Evolutionary conservation across 1,284 basidiomycete genomes (phyloP).

Genomic region (Boletus holoroseus): DNA sequence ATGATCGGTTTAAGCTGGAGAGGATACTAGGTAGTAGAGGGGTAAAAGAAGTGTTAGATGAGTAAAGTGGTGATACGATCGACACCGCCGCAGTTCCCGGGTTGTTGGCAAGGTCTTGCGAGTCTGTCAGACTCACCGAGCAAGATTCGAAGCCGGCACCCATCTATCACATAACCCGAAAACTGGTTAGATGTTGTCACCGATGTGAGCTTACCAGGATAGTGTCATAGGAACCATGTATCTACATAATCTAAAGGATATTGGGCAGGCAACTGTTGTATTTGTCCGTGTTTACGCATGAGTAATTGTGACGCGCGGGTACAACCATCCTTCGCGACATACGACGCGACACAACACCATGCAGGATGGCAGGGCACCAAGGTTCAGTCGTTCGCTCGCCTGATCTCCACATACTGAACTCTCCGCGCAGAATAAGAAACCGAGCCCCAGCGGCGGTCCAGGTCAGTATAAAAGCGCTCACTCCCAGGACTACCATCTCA

Average conservation of each 20-base stretch:
- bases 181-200: not conserved
- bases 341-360: conserved; percentile 27
- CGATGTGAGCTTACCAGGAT: no score
- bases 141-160: not conserved
- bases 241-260: no score
- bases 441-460: conserved; percentile 89
- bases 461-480: conserved; percentile 38
- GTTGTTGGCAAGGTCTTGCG: not conserved
- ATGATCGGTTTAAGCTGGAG: conserved; percentile 84
- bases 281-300: conserved; percentile 24
- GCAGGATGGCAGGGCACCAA: conserved; percentile 54
- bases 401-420: conserved; percentile 3
- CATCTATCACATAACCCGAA: not conserved
- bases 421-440: conserved; percentile 74
- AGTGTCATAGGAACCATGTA: no score
- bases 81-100: not conserved
- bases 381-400: conserved; percentile 30
- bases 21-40: conserved; percentile 48
- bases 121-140: not conserved
- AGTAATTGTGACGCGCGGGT: not conserved
- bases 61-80: not conserved
- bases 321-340: not conserved
- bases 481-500: conserved; percentile 7
- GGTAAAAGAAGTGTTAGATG: conserved; percentile 17
- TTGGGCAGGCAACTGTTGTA: not conserved